Conservation (phyloP, 1,139 yeast genomes). For the Zygosaccharomyces sapae region DNA sequence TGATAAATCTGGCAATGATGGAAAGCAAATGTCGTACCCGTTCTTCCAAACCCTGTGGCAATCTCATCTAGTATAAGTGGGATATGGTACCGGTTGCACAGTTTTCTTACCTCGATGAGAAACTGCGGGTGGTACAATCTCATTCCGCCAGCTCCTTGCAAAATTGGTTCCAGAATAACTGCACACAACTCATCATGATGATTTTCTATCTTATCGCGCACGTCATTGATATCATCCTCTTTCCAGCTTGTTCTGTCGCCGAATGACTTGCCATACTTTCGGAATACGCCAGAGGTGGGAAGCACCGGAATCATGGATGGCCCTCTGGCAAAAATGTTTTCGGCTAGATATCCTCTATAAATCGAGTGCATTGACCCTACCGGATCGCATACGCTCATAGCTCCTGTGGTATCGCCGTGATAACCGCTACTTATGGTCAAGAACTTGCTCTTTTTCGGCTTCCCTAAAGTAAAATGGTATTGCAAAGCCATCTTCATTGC, state of each 20-base stretch:
- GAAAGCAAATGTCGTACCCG: slow-evolving; percentile 36
- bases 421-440: slow-evolving; percentile 31
- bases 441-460: slow-evolving; percentile 22
- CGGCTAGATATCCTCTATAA: slow-evolving; percentile 32
- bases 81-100: slow-evolving; percentile 34
- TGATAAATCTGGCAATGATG: slow-evolving; percentile 25
- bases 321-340: slow-evolving; percentile 29
- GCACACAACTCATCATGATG: slow-evolving; percentile 36
- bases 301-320: too few species aligned
- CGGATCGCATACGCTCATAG: slow-evolving; percentile 36
- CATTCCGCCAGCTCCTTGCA: slow-evolving; percentile 43
- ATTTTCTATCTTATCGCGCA: slow-evolving; percentile 27
- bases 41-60: slow-evolving; percentile 38
- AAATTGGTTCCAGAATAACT: slow-evolving; percentile 37
- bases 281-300: slow-evolving; percentile 9
- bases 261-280: slow-evolving; percentile 10
- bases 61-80: slow-evolving; percentile 38
- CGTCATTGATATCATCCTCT: slow-evolving; percentile 26
- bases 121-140: slow-evolving; percentile 35
- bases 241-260: slow-evolving; percentile 13
- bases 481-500: slow-evolving; percentile 51
- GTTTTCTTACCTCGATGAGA: slow-evolving; percentile 32
- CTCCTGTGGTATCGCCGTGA: slow-evolving; percentile 36
- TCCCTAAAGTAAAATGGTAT: slow-evolving; percentile 33
- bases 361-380: slow-evolving; percentile 35